These are phyloP conservation scores for Periconia digitata DNA, from an alignment of 2,329 filamentous ascomycete genomes.

Conservation along the genomic window DNA sequence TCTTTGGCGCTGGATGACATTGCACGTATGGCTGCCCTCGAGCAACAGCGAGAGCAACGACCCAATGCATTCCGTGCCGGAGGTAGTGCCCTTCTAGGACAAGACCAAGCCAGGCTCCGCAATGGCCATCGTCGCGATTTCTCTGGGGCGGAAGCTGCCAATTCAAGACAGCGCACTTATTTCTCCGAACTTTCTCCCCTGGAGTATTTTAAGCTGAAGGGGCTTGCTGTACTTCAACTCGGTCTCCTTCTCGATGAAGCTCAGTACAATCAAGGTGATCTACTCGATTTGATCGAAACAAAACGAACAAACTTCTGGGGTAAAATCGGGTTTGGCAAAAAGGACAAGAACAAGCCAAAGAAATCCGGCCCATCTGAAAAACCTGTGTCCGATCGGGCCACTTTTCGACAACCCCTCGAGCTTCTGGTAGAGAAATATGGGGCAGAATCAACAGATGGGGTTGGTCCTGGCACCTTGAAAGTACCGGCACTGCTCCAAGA, in stretches of 20 bases:
- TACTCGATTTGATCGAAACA: constrained; percentile 89
- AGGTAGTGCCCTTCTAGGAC: constrained; percentile 67
- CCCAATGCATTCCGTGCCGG: constrained; percentile 77
- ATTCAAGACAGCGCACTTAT: constrained; percentile 70
- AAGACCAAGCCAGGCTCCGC: constrained; percentile 67
- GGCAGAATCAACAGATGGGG: constrained; percentile 95
- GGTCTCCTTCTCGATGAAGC: constrained; percentile 87
- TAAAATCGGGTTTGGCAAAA: constrained; percentile 94
- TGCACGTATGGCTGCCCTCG: constrained; percentile 89
- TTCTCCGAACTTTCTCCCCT: constrained; percentile 94
- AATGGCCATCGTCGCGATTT: constrained; percentile 70
- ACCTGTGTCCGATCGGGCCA: constrained; percentile 63
- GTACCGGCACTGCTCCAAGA: constrained; percentile 96
- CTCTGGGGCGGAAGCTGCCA: constrained; percentile 56
- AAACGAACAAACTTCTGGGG: constrained; percentile 96
- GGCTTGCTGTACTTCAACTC: constrained; percentile 93
- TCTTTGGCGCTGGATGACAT: constrained; percentile 95
- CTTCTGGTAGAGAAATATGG: constrained; percentile 89
- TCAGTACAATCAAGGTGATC: constrained; percentile 90
- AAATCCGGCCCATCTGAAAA: constrained; percentile 58
- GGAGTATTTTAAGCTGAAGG: constrained; percentile 96
- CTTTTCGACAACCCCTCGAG: constrained; percentile 89
- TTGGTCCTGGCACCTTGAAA: constrained; percentile 85
- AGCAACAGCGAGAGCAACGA: constrained; percentile 89
- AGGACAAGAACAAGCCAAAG: constrained; percentile 82